Percentiles rank a stretch among this genome's conserved stretches.
These are phyloP conservation scores for Zalaria obscura DNA, from an alignment of 2,329 filamentous ascomycete genomes.

Conservation along the genomic window DNA sequence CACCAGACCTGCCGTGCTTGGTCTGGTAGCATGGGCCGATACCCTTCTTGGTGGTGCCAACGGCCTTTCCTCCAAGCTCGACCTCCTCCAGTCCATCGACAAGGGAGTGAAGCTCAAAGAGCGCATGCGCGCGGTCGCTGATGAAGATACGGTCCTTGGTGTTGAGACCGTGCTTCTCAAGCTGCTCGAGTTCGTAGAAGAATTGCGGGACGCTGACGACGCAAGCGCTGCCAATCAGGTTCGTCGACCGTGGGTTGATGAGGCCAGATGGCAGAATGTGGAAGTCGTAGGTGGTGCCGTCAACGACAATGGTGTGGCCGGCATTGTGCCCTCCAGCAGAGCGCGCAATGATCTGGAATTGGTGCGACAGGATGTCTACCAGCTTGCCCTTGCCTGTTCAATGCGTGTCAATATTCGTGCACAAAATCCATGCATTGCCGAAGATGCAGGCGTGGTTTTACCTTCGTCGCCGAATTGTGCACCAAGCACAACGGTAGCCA, in stretches of 20 bases:
- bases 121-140: conserved; percentile 48
- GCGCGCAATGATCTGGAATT: conserved; percentile 42
- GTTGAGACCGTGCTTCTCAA: conserved; percentile 47
- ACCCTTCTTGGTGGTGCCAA: conserved; percentile 36
- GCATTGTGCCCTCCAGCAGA: conserved; percentile 49
- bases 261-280: conserved; percentile 55
- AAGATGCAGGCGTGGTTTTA: conserved; percentile 6
- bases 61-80: conserved; percentile 34
- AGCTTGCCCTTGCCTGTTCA: conserved; percentile 39
- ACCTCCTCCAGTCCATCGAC: conserved; percentile 53
- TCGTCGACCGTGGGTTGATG: conserved; percentile 54
- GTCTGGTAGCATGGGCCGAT: conserved; percentile 45
- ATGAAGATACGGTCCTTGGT: conserved; percentile 48
- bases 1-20: conserved; percentile 51
- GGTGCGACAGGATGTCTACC: conserved; percentile 31
- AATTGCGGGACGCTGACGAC: conserved; percentile 56
- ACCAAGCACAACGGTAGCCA: conserved; percentile 43
- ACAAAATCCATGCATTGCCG: background rate
- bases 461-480: conserved; percentile 47
- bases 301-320: conserved; percentile 31
- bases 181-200: conserved; percentile 48
- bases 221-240: conserved; percentile 53
- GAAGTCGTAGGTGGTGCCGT: conserved; percentile 37
- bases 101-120: conserved; percentile 50
- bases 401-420: background rate